Evolutionary conservation across 805 yeast genomes (phyloP).

Genomic region (Ogataea zsoltii): DNA sequence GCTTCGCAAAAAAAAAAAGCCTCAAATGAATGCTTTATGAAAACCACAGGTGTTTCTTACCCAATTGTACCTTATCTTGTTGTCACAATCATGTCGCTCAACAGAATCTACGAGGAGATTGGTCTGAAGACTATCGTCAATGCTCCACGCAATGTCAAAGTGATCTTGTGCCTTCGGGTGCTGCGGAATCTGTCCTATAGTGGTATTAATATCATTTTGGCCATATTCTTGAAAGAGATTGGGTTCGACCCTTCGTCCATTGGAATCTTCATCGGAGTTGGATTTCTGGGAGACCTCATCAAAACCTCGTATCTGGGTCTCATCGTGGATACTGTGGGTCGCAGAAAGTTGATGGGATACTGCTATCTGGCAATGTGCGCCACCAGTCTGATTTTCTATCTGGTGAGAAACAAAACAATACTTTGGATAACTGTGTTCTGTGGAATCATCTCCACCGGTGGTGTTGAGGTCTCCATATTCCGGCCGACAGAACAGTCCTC

Average conservation of each 20-base stretch:
- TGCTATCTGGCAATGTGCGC: conserved; percentile 44
- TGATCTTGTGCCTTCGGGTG: conserved; percentile 36
- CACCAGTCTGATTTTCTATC: conserved; percentile 44
- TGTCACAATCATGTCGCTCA: background rate
- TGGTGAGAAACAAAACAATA: conserved; percentile 34
- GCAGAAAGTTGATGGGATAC: conserved; percentile 40
- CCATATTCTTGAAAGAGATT: conserved; percentile 43
- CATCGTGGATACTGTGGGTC: conserved; percentile 48
- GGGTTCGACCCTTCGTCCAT: conserved; percentile 44
- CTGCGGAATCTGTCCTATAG: conserved; percentile 40
- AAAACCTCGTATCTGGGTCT: conserved; percentile 47
- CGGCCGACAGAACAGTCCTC: conserved; percentile 56
- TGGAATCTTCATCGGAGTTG: conserved; percentile 51
- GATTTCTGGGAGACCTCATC: conserved; percentile 52
- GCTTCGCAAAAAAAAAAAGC: too few species aligned
- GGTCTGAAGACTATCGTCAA: conserved; percentile 36
- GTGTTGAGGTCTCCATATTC: conserved; percentile 61
- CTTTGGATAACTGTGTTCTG: conserved; percentile 42
- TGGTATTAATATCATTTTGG: conserved; percentile 42
- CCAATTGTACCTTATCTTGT: too few species aligned
- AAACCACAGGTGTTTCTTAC: too few species aligned
- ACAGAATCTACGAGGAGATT: conserved; percentile 31
- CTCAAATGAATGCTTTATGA: too few species aligned
- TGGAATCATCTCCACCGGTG: conserved; percentile 60
- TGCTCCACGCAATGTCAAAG: conserved; percentile 36